A percentile compares a stretch with the other conserved stretches of the same genome.
phyloP scores from a whole-genome alignment of 495 filamentous ascomycete species.

The Cercophora newfieldiana region DNA sequence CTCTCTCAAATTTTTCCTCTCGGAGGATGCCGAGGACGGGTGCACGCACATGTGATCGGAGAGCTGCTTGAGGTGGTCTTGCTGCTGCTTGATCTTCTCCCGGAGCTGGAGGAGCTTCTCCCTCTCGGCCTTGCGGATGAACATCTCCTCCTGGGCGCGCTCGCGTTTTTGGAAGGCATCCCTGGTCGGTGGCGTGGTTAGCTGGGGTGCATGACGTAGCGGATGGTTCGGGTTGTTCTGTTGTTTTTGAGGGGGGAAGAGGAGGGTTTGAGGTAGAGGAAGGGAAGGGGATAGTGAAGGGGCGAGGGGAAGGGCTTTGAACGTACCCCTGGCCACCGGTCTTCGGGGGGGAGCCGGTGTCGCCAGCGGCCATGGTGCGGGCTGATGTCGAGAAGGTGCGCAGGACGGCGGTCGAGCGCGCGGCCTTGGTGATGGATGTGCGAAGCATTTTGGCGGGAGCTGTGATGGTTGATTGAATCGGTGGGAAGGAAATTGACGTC shows the following conservation, averaged over 20 bases:
- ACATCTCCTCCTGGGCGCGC: conserved; percentile 77
- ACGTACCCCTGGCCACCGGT: conserved; percentile 48
- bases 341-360: conserved; percentile 63
- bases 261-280: not conserved
- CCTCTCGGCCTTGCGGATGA: conserved; percentile 80
- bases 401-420: conserved; percentile 48
- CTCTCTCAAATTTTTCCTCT: not conserved
- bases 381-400: conserved; percentile 63
- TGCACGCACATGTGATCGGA: conserved; percentile 75
- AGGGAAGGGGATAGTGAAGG: not conserved
- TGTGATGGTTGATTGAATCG: conserved; percentile 7
- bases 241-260: no score
- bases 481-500: not conserved
- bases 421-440: conserved; percentile 60
- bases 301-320: conserved; percentile 4
- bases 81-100: conserved; percentile 77
- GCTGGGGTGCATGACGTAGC: not conserved
- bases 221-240: no score
- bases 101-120: conserved; percentile 76
- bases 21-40: conserved; percentile 18
- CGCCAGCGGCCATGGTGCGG: conserved; percentile 64
- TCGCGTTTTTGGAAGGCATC: conserved; percentile 92
- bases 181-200: conserved; percentile 41
- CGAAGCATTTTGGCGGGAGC: conserved; percentile 60
- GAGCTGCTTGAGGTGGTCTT: conserved; percentile 77